Conservation (phyloP, 2,329 filamentous ascomycete genomes). For the Cladosporium cucumerinum region DNA sequence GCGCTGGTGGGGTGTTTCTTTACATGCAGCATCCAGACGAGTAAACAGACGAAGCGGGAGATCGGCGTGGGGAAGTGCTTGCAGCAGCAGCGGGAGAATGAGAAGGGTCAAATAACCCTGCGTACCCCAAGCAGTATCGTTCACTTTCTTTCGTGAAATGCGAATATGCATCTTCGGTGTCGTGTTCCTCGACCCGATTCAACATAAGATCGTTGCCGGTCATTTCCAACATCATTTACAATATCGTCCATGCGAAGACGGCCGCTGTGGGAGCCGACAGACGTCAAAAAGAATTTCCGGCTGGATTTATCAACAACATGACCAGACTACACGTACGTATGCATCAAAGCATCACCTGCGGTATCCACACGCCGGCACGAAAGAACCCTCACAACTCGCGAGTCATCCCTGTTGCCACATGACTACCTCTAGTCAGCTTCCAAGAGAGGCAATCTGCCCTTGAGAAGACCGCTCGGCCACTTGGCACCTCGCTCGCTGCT, state of each 20-base stretch:
- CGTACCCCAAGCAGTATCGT: background rate
- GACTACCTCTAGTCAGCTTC: background rate
- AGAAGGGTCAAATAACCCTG: background rate
- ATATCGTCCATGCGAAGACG: background rate
- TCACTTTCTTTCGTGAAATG: background rate
- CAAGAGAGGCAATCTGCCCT: background rate
- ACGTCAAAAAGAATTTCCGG: background rate
- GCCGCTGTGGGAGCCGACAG: background rate
- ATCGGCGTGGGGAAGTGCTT: background rate
- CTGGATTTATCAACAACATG: background rate
- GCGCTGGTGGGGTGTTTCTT: background rate
- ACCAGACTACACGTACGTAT: too few relatives aligned
- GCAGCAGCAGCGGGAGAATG: background rate
- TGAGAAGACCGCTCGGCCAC: background rate
- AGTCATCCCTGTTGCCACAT: too few relatives aligned
- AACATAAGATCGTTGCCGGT: background rate
- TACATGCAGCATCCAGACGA: background rate
- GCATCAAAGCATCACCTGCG: rapidly evolving
- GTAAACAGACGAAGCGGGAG: background rate
- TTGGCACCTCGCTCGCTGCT: background rate
- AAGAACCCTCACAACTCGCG: background rate
- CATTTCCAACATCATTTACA: background rate
- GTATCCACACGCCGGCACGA: background rate
- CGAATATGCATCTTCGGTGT: background rate
- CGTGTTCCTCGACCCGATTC: background rate